Evolutionary conservation across 208 protist genomes (phyloP).

Genomic region (Porcisia hertigi): DNA sequence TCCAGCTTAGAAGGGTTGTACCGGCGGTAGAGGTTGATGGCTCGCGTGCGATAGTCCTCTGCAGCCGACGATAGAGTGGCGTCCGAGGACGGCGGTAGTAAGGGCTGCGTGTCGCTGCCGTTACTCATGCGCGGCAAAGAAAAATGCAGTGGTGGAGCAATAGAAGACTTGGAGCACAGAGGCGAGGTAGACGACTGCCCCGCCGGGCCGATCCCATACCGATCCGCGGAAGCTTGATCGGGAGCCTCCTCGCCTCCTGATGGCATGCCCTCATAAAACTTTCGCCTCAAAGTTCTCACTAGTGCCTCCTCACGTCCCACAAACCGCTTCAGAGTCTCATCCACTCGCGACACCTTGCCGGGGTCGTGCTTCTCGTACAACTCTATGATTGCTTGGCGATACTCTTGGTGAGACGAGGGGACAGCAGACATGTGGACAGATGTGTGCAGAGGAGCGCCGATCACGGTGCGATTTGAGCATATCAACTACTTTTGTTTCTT

Average conservation of each 20-base stretch:
- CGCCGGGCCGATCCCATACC: constrained; percentile 7
- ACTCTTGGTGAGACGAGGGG: neutral
- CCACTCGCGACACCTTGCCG: constrained; percentile 33
- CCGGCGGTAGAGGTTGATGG: constrained; percentile 26
- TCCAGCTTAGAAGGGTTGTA: constrained; percentile 37
- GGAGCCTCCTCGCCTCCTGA: constrained; percentile 36
- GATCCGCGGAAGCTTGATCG: constrained; percentile 19
- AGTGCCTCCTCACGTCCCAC: constrained; percentile 38
- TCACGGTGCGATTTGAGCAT: too few species aligned
- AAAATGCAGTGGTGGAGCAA: too few species aligned
- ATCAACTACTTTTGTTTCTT: too few species aligned
- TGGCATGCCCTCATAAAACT: constrained; percentile 12
- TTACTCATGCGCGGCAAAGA: neutral
- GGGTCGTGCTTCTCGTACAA: constrained; percentile 37
- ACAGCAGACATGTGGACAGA: constrained; percentile 5
- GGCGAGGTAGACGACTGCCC: neutral
- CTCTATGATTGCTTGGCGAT: constrained; percentile 11
- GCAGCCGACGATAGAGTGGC: neutral
- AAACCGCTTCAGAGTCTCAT: constrained; percentile 34
- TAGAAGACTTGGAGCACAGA: too few species aligned
- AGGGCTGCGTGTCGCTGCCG: neutral
- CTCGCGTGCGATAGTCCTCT: constrained; percentile 3
- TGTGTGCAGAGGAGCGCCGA: neutral
- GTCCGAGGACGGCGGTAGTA: neutral
- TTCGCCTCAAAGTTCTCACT: constrained; percentile 26